Base-by-base conservation (phyloP, 805 yeast species). In the Saccharomycopsis oosterbeekiorum region DNA sequence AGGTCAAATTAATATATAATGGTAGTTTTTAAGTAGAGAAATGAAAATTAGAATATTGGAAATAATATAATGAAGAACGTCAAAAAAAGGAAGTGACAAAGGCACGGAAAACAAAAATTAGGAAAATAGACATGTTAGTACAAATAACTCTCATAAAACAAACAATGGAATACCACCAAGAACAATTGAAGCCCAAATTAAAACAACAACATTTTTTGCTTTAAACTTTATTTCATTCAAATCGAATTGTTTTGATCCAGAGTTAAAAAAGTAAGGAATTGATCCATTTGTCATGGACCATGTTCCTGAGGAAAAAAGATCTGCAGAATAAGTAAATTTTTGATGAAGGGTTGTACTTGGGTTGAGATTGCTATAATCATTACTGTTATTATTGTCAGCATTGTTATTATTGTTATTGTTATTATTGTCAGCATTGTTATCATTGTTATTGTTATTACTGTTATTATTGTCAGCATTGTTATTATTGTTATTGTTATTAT, bases 241-340 rank as follows among this genome's bases (percentile, higher is more conserved):
- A 21, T 21, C 34, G 17, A 47, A 24, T 24, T 47, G 53, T 10
- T 21, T 47, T 4, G 53, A 47, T 5, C 34, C 53, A 2, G 34
- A 12, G 26, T 47, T 47, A 26, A 47, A 47, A n/a, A 58, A 58
- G n/a, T 55, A 59, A 14, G 58, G 54, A 42, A 59, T 55, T 10
- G 58, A 55, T 3, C 58, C 55, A 37, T 55, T 59, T 2, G 55
- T 59, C 47, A 59, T 36, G 12, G 36, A 40, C 55, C 55, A 59
- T 19, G 53, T 47, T 19, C 53, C 53, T 21, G 53, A 47, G 6
- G 53, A 47, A n/a, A 47, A 47, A 24, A 47, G 53, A 47, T 47
- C 53, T 2, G 29, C 53, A 21, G 53, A 47, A 15, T 24, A 47
- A 6, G 53, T 47, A 14, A 47, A 21, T 47, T 47, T 47, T 15